Conservation (phyloP, 768 basidiomycete species). For the Russula brevipes region DNA sequence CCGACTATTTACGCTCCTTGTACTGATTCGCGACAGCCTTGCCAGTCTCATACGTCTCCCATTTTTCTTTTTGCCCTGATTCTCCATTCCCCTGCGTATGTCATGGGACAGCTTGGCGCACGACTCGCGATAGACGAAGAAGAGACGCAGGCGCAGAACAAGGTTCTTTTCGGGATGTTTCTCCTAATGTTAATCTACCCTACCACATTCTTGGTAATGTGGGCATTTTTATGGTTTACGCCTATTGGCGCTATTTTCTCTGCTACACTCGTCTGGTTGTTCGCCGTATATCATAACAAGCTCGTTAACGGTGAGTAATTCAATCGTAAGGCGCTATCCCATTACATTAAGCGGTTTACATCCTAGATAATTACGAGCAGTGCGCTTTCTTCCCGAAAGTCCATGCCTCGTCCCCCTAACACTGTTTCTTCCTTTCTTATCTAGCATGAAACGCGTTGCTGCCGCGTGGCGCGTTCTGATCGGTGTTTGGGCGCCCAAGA, state of each 20-base stretch:
- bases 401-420: constrained; percentile 22
- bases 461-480: constrained; percentile 97
- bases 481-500: constrained; percentile 86
- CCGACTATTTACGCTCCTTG: constrained; percentile 70
- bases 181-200: constrained; percentile 78
- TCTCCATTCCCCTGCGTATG: constrained; percentile 79
- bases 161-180: constrained; percentile 78
- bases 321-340: constrained; percentile 9
- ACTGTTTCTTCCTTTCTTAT: not conserved
- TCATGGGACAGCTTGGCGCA: constrained; percentile 72
- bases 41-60: constrained; percentile 69
- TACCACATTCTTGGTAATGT: constrained; percentile 75
- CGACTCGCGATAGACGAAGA: constrained; percentile 77
- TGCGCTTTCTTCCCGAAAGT: constrained; percentile 29
- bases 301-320: constrained; percentile 73
- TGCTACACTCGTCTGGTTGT: constrained; percentile 60
- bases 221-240: constrained; percentile 77
- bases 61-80: constrained; percentile 87
- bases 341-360: not conserved
- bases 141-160: constrained; percentile 96
- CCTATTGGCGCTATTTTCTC: constrained; percentile 70
- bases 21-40: constrained; percentile 76
- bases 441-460: constrained; percentile 70
- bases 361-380: constrained; percentile 71
- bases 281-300: constrained; percentile 80